phyloP scores from a whole-genome alignment of 306 rosid species.

The Adenanthera pavonina region DNA sequence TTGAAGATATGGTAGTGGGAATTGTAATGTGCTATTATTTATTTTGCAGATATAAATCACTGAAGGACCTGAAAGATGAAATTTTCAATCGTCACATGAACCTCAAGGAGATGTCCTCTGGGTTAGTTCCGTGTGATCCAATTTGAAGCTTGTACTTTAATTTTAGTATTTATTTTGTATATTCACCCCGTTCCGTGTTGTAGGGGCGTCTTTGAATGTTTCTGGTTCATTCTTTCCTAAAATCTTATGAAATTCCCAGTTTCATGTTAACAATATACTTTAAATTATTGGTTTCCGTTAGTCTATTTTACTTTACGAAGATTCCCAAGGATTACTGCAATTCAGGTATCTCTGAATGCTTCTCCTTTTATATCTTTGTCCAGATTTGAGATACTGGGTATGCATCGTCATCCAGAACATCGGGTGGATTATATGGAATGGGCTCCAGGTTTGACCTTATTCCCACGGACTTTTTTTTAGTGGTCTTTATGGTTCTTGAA shows the following conservation, averaged over 20 bases:
- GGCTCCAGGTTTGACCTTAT: slow-evolving; percentile 90
- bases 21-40: background rate
- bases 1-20: slow-evolving; percentile 14
- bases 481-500: slow-evolving; percentile 19
- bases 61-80: slow-evolving; percentile 85
- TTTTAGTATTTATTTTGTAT: slow-evolving; percentile 1
- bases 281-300: slow-evolving; percentile 21
- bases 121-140: slow-evolving; percentile 68
- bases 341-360: slow-evolving; percentile 34
- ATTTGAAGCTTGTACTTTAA: background rate
- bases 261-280: slow-evolving; percentile 11
- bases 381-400: slow-evolving; percentile 85
- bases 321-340: slow-evolving; percentile 12
- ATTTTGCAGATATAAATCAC: slow-evolving; percentile 68
- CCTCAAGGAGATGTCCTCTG: slow-evolving; percentile 80
- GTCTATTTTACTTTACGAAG: slow-evolving; percentile 22
- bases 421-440: slow-evolving; percentile 95
- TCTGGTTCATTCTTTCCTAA: slow-evolving; percentile 24
- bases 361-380: slow-evolving; percentile 42
- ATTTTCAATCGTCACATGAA: slow-evolving; percentile 70
- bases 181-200: background rate
- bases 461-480: slow-evolving; percentile 33
- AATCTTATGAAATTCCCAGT: slow-evolving; percentile 20
- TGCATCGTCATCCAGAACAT: slow-evolving; percentile 97
- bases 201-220: slow-evolving; percentile 5